A percentile compares a stretch with the other conserved stretches of the same genome.
Evolutionary conservation across 148 eudicot genomes (phyloP).

Genomic region (Chenopodium formosanum): DNA sequence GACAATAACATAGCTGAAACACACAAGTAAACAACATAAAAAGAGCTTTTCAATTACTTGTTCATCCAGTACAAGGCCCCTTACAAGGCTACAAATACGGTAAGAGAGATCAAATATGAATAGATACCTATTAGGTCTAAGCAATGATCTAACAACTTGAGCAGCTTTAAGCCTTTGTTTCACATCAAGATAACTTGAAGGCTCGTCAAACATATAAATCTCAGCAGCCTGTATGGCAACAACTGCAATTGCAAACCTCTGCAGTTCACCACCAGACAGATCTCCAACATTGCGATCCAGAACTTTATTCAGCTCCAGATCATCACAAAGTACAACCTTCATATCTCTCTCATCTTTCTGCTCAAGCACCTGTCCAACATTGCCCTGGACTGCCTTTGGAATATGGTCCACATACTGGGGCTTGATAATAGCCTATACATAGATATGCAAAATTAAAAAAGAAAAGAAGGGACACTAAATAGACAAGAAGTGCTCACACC

Average conservation of each 20-base stretch:
- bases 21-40: slow-evolving; percentile 18
- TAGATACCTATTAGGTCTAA: slow-evolving; percentile 71
- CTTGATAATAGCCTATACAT: slow-evolving; percentile 68
- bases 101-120: slow-evolving; percentile 1
- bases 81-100: neutral
- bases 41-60: slow-evolving; percentile 5
- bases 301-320: slow-evolving; percentile 80
- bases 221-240: slow-evolving; percentile 81
- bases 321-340: slow-evolving; percentile 61
- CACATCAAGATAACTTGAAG: slow-evolving; percentile 94
- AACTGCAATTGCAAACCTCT: slow-evolving; percentile 91
- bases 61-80: neutral
- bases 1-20: slow-evolving; percentile 83
- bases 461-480: neutral
- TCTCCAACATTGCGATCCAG: slow-evolving; percentile 89
- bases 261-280: slow-evolving; percentile 94
- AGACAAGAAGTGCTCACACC: neutral
- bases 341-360: slow-evolving; percentile 78
- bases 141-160: slow-evolving; percentile 81
- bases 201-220: slow-evolving; percentile 95
- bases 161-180: slow-evolving; percentile 98
- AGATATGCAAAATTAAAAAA: neutral
- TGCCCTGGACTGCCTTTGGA: slow-evolving; percentile 88
- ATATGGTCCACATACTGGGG: slow-evolving; percentile 96
- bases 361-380: slow-evolving; percentile 80